Conservation (phyloP, 1,284 basidiomycete genomes). For the Somion occarium region DNA sequence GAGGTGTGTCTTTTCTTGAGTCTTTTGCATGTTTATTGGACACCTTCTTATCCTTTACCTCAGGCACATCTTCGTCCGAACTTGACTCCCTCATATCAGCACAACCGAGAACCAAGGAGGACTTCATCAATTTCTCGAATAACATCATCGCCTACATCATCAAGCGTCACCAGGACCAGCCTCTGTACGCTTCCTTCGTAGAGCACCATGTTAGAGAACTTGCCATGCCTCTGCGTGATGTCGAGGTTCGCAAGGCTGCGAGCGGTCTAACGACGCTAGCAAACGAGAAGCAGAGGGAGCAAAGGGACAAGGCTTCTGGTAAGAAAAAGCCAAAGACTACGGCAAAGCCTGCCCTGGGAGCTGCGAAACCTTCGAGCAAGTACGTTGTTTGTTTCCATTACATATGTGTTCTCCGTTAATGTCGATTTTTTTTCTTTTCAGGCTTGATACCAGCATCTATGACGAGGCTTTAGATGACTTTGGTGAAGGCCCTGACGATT, state of each 20-base stretch:
- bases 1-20: slow-evolving; percentile 41
- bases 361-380: slow-evolving; percentile 62
- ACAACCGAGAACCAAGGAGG: slow-evolving; percentile 81
- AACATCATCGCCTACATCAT: slow-evolving; percentile 71
- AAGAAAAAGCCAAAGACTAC: slow-evolving; percentile 83
- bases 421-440: slow-evolving; percentile 24
- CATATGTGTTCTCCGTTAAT: not conserved
- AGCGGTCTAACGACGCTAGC: slow-evolving; percentile 78
- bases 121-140: slow-evolving; percentile 71
- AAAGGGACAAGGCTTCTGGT: slow-evolving; percentile 77
- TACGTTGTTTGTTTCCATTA: slow-evolving; percentile 33
- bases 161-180: slow-evolving; percentile 74
- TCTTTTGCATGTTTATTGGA: not conserved
- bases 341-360: slow-evolving; percentile 71
- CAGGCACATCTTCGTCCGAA: slow-evolving; percentile 63
- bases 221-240: slow-evolving; percentile 72
- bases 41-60: not conserved
- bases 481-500: slow-evolving; percentile 66
- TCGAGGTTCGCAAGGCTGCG: slow-evolving; percentile 86
- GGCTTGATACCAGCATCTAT: slow-evolving; percentile 75
- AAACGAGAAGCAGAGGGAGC: slow-evolving; percentile 92
- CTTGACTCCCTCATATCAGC: slow-evolving; percentile 67
- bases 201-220: slow-evolving; percentile 78
- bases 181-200: slow-evolving; percentile 77
- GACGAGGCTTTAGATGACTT: slow-evolving; percentile 87